Conservation (phyloP, 1,139 yeast genomes). For the Yamadazyma buinensis region DNA sequence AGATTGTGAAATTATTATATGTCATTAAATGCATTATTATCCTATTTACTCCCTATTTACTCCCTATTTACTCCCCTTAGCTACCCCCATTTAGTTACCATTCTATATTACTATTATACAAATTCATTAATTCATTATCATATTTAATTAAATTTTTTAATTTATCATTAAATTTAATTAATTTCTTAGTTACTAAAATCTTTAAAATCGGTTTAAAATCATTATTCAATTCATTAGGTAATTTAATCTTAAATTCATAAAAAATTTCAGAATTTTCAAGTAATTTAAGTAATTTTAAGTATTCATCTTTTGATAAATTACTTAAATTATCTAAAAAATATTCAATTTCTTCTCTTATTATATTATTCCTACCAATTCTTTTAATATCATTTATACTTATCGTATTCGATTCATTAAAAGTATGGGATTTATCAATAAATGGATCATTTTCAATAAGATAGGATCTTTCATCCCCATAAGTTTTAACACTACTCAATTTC, state of each 20-base stretch:
- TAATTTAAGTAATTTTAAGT: background rate
- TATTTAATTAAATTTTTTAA: background rate
- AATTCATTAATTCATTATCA: slow-evolving; percentile 3
- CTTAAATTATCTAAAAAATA: slow-evolving; percentile 3
- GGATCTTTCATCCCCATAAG: slow-evolving; percentile 22
- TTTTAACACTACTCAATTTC: slow-evolving; percentile 3
- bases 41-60: too few relatives aligned
- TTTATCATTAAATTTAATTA: slow-evolving; percentile 1
- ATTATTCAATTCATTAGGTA: background rate
- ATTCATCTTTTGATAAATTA: slow-evolving; percentile 1
- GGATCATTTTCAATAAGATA: slow-evolving; percentile 14
- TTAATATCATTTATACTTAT: slow-evolving; percentile 4
- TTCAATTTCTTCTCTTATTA: slow-evolving; percentile 6
- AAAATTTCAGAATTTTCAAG: slow-evolving; percentile 1
- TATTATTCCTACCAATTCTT: slow-evolving; percentile 4
- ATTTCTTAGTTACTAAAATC: background rate
- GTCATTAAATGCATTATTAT: too few relatives aligned
- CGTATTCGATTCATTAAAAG: slow-evolving; percentile 3
- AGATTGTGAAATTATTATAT: too few relatives aligned
- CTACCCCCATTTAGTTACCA: too few relatives aligned
- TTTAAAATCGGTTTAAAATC: slow-evolving; percentile 3
- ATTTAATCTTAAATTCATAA: background rate
- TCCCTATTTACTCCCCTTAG: too few relatives aligned
- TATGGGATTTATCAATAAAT: slow-evolving; percentile 5
- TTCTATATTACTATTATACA: background rate